These are phyloP conservation scores for Globisporangium orthogonon DNA, from an alignment of 352 stramenopile species.

Conservation along the genomic window DNA sequence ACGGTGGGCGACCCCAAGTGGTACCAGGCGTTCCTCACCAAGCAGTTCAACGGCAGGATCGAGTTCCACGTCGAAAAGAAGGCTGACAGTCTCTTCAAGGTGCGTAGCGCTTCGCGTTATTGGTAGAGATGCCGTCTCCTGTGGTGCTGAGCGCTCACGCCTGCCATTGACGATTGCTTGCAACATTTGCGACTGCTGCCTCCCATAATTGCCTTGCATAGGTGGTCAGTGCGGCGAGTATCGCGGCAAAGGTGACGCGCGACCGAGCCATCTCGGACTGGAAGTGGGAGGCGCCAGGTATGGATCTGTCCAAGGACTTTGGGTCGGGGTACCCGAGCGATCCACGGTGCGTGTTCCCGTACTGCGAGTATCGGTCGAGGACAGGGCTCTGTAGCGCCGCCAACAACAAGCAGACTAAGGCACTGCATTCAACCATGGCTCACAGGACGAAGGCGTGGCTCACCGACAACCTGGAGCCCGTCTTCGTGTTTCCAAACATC, in stretches of 20 bases:
- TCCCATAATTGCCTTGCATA: conserved; percentile 5
- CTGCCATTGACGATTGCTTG: not conserved
- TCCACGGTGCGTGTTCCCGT: conserved; percentile 60
- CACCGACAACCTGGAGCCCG: conserved; percentile 61
- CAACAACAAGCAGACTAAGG: not conserved
- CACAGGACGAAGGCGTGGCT: conserved; percentile 86
- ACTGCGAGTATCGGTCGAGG: not conserved
- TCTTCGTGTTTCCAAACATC: conserved; percentile 91
- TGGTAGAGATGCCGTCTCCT: not conserved
- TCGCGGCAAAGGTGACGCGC: conserved; percentile 91
- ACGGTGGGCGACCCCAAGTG: conserved; percentile 90
- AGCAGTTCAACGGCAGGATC: conserved; percentile 86
- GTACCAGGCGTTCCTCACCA: conserved; percentile 91
- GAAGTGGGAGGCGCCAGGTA: conserved; percentile 77
- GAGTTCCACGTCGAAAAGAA: conserved; percentile 95
- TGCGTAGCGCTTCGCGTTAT: conserved; percentile 4
- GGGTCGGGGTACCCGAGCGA: conserved; percentile 91
- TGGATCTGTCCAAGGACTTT: conserved; percentile 69
- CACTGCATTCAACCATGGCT: not conserved
- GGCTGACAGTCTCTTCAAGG: conserved; percentile 94
- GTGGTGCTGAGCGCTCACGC: too few relatives aligned
- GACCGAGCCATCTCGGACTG: conserved; percentile 87
- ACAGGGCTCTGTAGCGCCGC: too few relatives aligned
- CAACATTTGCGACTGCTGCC: too few relatives aligned
- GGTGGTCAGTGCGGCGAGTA: conserved; percentile 90